A percentile compares a stretch with the other conserved stretches of the same genome.
phyloP scores from a whole-genome alignment of 192 early-diverging fungal genomes.

The Endogone sp. region DNA sequence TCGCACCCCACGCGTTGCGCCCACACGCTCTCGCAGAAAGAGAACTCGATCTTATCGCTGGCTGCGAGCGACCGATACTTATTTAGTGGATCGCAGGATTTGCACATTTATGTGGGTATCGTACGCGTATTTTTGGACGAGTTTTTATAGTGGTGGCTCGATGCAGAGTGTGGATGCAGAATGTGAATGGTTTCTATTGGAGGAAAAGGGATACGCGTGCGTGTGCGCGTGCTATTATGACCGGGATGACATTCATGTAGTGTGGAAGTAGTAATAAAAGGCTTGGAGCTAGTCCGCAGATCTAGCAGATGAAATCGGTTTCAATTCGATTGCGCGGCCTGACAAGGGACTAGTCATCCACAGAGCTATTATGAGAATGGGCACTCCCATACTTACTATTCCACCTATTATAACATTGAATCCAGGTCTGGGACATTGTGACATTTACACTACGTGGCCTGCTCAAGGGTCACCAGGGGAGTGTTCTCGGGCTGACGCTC shows the following conservation, averaged over 20 bases:
- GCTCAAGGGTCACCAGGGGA: slow-evolving; percentile 47
- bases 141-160: background rate
- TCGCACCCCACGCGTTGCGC: slow-evolving; percentile 22
- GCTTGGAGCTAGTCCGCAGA: too few relatives aligned
- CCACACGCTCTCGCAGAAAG: slow-evolving; percentile 49
- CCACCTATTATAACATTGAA: background rate
- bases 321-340: too few relatives aligned
- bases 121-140: background rate
- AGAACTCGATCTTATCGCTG: slow-evolving; percentile 59
- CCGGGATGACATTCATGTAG: too few relatives aligned
- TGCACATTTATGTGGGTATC: slow-evolving; percentile 54
- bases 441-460: slow-evolving; percentile 42
- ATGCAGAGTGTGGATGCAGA: background rate
- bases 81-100: slow-evolving; percentile 67
- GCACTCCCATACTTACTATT: background rate
- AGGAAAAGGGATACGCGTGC: too few relatives aligned
- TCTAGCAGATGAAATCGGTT: too few relatives aligned
- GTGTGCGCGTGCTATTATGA: too few relatives aligned
- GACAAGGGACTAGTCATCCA: too few relatives aligned
- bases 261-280: too few relatives aligned
- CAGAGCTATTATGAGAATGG: background rate
- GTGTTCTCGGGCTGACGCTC: slow-evolving; percentile 41
- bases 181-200: background rate
- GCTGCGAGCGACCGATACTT: slow-evolving; percentile 52
- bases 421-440: slow-evolving; percentile 46